Evolutionary conservation across 2,329 filamentous ascomycete genomes (phyloP).

Genomic region (Xylaria sp.): DNA sequence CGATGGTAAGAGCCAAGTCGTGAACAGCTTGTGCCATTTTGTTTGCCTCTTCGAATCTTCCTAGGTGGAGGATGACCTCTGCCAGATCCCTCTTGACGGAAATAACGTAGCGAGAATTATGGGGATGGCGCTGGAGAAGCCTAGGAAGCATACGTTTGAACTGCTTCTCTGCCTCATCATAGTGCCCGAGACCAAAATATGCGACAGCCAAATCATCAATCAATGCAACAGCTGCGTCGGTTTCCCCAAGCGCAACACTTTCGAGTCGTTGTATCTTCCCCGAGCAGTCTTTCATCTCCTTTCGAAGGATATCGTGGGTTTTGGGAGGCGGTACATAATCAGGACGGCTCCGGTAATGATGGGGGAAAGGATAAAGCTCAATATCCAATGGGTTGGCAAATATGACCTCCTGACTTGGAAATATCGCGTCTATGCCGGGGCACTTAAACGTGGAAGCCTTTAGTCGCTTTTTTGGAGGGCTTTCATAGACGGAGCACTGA

Average conservation of each 20-base stretch:
- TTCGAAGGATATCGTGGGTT: background rate
- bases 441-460: background rate
- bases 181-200: conserved; percentile 2
- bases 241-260: background rate
- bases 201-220: conserved; percentile 4
- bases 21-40: background rate
- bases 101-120: conserved; percentile 3
- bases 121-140: background rate
- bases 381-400: background rate
- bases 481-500: background rate
- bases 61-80: conserved; percentile 2
- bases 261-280: background rate
- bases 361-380: background rate
- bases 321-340: background rate
- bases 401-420: background rate
- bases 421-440: background rate
- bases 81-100: background rate
- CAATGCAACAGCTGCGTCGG: background rate
- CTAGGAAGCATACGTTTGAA: background rate
- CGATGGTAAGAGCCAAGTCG: background rate
- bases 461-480: background rate
- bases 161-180: conserved; percentile 3
- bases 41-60: background rate
- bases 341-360: background rate
- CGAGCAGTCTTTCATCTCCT: background rate